Evolutionary conservation across 192 early-diverging fungal species (phyloP).

Genomic region (Borealophlyctis nickersoniae): DNA sequence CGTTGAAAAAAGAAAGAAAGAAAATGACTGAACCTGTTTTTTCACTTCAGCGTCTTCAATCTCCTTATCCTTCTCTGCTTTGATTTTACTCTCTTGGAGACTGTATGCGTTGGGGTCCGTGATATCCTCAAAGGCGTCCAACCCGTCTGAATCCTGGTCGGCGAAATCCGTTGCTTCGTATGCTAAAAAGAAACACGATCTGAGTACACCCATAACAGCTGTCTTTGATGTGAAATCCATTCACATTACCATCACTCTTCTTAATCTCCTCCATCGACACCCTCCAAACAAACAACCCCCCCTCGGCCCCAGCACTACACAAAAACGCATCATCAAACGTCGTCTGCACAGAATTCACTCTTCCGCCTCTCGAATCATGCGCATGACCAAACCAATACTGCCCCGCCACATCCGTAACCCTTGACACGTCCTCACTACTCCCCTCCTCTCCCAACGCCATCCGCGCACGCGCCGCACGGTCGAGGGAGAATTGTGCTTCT

Average conservation of each 20-base stretch:
- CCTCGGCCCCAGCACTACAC: conserved; percentile 44
- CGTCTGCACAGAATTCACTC: conserved; percentile 30
- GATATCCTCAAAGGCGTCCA: conserved; percentile 39
- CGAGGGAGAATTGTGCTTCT: conserved; percentile 24
- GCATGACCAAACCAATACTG: conserved; percentile 54
- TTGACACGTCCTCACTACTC: conserved; percentile 10
- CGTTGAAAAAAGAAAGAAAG: not conserved
- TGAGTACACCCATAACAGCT: not conserved
- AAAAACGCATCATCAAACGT: conserved; percentile 58
- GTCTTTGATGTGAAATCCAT: not conserved
- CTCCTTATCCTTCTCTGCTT: conserved; percentile 56
- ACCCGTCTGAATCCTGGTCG: conserved; percentile 17
- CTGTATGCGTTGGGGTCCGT: conserved; percentile 47
- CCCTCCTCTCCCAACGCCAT: conserved; percentile 16
- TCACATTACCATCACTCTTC: conserved; percentile 26
- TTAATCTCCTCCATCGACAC: conserved; percentile 34
- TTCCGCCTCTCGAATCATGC: conserved; percentile 45
- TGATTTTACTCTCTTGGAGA: conserved; percentile 59
- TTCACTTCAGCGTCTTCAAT: conserved; percentile 49
- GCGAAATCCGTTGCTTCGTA: conserved; percentile 10
- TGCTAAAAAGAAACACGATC: conserved; percentile 8
- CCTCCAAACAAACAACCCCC: conserved; percentile 53
- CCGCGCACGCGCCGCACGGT: conserved; percentile 6
- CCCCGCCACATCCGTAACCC: conserved; percentile 25
- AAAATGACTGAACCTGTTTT: conserved; percentile 38